Evolutionary conservation across 768 basidiomycete genomes (phyloP).

Genomic region (Filobasidium floriforme): DNA sequence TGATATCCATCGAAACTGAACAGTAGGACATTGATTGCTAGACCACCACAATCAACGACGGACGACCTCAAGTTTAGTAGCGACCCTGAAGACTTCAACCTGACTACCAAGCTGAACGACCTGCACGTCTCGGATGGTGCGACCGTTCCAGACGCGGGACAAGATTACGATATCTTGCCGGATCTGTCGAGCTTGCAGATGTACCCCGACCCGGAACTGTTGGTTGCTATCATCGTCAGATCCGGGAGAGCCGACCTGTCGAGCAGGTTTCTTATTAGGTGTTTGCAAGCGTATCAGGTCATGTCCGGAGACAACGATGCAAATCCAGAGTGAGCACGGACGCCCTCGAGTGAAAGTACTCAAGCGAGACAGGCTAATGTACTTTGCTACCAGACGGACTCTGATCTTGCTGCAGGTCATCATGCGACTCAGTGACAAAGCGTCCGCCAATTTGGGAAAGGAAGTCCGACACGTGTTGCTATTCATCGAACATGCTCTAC

Average conservation of each 20-base stretch:
- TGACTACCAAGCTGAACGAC: slow-evolving; percentile 50
- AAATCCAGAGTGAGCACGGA: slow-evolving; percentile 3
- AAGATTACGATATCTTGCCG: slow-evolving; percentile 47
- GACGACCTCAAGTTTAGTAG: slow-evolving; percentile 32
- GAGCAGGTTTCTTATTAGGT: slow-evolving; percentile 63
- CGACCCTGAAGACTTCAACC: slow-evolving; percentile 33
- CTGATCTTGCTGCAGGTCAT: slow-evolving; percentile 72
- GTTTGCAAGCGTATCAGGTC: slow-evolving; percentile 65
- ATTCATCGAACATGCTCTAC: slow-evolving; percentile 73
- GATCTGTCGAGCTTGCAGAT: slow-evolving; percentile 56
- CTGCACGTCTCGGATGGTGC: slow-evolving; percentile 49
- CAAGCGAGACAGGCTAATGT: neutral
- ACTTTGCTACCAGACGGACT: slow-evolving; percentile 45
- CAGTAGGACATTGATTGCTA: neutral
- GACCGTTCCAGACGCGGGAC: slow-evolving; percentile 15
- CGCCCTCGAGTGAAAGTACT: neutral
- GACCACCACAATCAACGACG: slow-evolving; percentile 17
- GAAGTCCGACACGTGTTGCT: slow-evolving; percentile 68
- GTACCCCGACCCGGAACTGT: slow-evolving; percentile 64
- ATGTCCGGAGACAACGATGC: slow-evolving; percentile 13
- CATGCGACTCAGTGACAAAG: slow-evolving; percentile 69
- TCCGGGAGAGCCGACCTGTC: slow-evolving; percentile 63
- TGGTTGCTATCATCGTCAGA: slow-evolving; percentile 59
- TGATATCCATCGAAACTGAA: neutral
- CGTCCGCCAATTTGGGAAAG: slow-evolving; percentile 50